phyloP scores from a whole-genome alignment of 2,329 filamentous ascomycete species.

The Penicillium verrucosum region DNA sequence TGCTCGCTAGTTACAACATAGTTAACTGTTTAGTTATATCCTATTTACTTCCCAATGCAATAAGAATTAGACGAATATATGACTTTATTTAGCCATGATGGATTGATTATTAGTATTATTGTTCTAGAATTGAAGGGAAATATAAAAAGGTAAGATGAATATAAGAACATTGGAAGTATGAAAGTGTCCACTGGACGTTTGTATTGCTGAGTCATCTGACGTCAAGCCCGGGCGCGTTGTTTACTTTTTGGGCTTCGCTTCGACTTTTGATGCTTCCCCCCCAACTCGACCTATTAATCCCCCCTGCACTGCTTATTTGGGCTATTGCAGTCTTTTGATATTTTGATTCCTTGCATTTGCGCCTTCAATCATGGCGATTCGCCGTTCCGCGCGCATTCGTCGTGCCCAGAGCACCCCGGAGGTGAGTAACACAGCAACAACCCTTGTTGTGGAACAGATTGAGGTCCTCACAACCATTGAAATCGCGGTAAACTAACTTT shows the following conservation, averaged over 20 bases:
- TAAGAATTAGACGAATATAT: background rate
- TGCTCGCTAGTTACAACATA: background rate
- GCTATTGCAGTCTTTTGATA: background rate
- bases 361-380: conserved; percentile 33
- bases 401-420: conserved; percentile 30
- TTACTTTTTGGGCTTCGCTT: conserved; percentile 5
- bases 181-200: background rate
- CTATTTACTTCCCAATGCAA: background rate
- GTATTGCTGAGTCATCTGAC: conserved; percentile 6
- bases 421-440: conserved; percentile 28
- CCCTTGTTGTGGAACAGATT: conserved; percentile 8
- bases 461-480: conserved; percentile 6
- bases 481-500: conserved; percentile 6
- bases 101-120: background rate
- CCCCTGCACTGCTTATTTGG: background rate
- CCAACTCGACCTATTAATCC: background rate
- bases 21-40: background rate
- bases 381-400: conserved; percentile 42
- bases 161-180: background rate
- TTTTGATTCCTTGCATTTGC: conserved; percentile 4
- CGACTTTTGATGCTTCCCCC: background rate
- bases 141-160: too few relatives aligned
- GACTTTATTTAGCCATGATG: background rate
- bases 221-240: conserved; percentile 6
- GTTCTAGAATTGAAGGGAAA: too few relatives aligned